These are phyloP conservation scores for Lithohypha guttulata DNA, from an alignment of 2,329 filamentous ascomycete species.

Conservation along the genomic window DNA sequence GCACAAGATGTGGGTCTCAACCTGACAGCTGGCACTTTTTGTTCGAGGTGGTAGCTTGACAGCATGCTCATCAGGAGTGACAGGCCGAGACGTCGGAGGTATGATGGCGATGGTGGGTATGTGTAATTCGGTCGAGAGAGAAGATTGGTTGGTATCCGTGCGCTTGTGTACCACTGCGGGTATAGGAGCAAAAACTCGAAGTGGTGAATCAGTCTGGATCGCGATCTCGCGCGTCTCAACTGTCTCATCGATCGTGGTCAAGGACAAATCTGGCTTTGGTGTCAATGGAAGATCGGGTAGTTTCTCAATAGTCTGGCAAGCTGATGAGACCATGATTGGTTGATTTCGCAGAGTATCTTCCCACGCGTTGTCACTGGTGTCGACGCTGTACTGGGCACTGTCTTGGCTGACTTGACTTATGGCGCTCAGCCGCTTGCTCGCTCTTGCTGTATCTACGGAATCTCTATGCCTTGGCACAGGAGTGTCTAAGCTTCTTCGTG, in stretches of 20 bases:
- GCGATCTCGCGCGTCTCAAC: constrained; percentile 16
- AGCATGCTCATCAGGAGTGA: constrained; percentile 58
- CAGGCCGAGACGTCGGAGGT: constrained; percentile 73
- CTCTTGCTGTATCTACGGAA: constrained; percentile 14
- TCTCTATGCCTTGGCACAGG: constrained; percentile 28
- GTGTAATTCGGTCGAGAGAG: constrained; percentile 29
- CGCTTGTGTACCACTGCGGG: constrained; percentile 14
- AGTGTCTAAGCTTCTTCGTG: constrained; percentile 56
- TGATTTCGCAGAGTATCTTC: constrained; percentile 9
- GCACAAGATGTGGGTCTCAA: constrained; percentile 42
- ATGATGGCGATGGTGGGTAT: constrained; percentile 88
- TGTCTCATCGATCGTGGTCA: constrained; percentile 19
- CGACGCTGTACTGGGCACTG: constrained; percentile 8
- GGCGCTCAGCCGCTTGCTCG: constrained; percentile 9
- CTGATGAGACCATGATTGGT: constrained; percentile 32
- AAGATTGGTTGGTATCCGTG: constrained; percentile 17
- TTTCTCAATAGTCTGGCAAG: constrained; percentile 33
- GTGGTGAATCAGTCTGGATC: constrained; percentile 16
- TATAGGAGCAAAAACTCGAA: constrained; percentile 10
- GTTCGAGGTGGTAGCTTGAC: constrained; percentile 67
- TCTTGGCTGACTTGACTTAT: constrained; percentile 6
- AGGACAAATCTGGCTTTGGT: constrained; percentile 19
- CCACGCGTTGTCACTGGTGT: constrained; percentile 8
- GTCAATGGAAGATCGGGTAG: constrained; percentile 29
- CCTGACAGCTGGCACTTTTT: constrained; percentile 76